Percentiles rank a stretch among this genome's conserved stretches.
These are phyloP conservation scores for Limnanthes douglasii DNA, from an alignment of 345 rosid genomes.

Conservation along the genomic window DNA sequence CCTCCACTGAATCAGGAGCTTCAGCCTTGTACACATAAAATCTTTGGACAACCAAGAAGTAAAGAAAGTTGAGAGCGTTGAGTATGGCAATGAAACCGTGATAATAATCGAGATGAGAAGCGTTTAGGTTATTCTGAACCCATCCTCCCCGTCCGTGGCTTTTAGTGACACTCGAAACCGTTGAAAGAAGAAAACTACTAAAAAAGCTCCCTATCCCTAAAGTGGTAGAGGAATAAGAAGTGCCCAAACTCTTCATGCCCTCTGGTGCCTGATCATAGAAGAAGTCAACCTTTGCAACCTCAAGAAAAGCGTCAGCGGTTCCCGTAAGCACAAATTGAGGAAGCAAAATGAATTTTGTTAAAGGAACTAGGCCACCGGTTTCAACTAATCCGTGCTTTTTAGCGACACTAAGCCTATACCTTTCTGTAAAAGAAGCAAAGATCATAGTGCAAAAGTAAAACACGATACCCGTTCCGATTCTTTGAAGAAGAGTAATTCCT, in stretches of 20 bases:
- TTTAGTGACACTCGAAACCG: conserved; percentile 29
- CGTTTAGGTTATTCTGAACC: conserved; percentile 66
- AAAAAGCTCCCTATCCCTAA: conserved; percentile 49
- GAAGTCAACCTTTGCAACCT: conserved; percentile 70
- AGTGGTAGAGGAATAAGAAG: conserved; percentile 48
- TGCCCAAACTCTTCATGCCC: conserved; percentile 71
- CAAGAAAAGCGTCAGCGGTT: conserved; percentile 52
- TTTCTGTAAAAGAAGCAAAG: conserved; percentile 33
- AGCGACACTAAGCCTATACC: conserved; percentile 41
- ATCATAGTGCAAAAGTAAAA: conserved; percentile 38
- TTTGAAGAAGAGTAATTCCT: conserved; percentile 60
- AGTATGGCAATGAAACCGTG: conserved; percentile 51
- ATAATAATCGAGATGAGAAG: conserved; percentile 59
- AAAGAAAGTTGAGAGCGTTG: conserved; percentile 34
- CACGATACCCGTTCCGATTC: conserved; percentile 57
- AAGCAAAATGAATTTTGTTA: conserved; percentile 39
- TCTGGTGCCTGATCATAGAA: conserved; percentile 87
- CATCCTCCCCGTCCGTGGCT: conserved; percentile 35
- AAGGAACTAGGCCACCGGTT: conserved; percentile 27
- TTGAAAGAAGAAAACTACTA: conserved; percentile 45
- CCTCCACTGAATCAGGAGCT: conserved; percentile 36
- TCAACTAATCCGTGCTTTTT: conserved; percentile 12
- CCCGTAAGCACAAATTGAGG: conserved; percentile 73
- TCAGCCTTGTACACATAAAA: conserved; percentile 59
- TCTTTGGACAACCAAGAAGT: conserved; percentile 42